These are phyloP conservation scores for Collariella sp. DNA, from an alignment of 495 filamentous ascomycete genomes.

Conservation along the genomic window DNA sequence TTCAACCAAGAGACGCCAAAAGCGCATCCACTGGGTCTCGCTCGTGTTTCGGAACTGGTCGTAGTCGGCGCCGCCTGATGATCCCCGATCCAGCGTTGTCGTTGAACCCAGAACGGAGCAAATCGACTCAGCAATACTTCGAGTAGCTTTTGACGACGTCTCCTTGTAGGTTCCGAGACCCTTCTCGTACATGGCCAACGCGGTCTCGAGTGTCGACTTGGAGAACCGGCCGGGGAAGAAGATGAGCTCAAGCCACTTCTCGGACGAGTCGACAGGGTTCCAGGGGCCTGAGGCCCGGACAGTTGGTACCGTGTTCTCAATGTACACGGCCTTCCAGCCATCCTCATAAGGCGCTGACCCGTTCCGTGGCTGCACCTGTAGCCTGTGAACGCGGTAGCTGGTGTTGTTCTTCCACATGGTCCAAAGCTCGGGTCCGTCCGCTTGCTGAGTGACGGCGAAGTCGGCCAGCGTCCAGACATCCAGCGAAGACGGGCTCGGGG, in stretches of 20 bases:
- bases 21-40: slow-evolving; percentile 80
- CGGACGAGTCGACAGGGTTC: slow-evolving; percentile 55
- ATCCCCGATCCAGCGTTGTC: slow-evolving; percentile 49
- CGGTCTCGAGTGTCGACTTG: slow-evolving; percentile 69
- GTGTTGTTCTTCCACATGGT: slow-evolving; percentile 80
- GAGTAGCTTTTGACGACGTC: slow-evolving; percentile 33
- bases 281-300: slow-evolving; percentile 48
- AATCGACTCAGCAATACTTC: slow-evolving; percentile 55
- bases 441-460: slow-evolving; percentile 53
- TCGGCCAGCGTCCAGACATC: slow-evolving; percentile 84
- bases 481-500: slow-evolving; percentile 58
- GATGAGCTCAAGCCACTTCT: slow-evolving; percentile 66
- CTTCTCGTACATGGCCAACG: slow-evolving; percentile 63
- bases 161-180: slow-evolving; percentile 41
- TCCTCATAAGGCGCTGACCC: slow-evolving; percentile 51
- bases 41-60: slow-evolving; percentile 59
- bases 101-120: slow-evolving; percentile 59
- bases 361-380: slow-evolving; percentile 30
- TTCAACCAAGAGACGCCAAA: slow-evolving; percentile 76
- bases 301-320: slow-evolving; percentile 50
- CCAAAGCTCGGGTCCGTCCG: slow-evolving; percentile 57
- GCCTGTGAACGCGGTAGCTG: slow-evolving; percentile 59
- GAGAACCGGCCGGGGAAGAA: slow-evolving; percentile 74
- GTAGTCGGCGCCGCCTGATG: slow-evolving; percentile 61
- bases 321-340: slow-evolving; percentile 64